Evolutionary conservation across 305 asterid genomes (phyloP).

Genomic region (Fraxinus albicans): DNA sequence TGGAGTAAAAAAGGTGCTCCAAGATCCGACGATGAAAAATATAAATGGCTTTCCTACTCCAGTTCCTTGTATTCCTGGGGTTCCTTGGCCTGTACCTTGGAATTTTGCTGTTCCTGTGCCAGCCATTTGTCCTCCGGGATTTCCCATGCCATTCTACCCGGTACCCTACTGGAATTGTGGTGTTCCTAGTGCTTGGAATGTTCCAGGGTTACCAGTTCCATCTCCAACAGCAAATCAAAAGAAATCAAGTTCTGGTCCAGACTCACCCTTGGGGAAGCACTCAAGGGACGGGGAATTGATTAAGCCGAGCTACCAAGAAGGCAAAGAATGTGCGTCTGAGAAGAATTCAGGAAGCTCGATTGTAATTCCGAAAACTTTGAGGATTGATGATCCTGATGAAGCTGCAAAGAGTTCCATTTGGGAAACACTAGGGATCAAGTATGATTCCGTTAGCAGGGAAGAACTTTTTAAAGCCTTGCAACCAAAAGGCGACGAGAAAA

Average conservation of each 20-base stretch:
- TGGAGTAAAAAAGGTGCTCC: constrained; percentile 29
- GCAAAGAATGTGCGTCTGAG: not conserved
- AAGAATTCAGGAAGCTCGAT: constrained; percentile 33
- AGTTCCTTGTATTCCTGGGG: constrained; percentile 49
- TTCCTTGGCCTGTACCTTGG: constrained; percentile 60
- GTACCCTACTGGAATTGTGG: constrained; percentile 63
- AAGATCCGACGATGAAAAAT: constrained; percentile 39
- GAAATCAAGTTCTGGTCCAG: constrained; percentile 25
- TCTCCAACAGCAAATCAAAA: constrained; percentile 32
- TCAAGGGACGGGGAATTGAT: constrained; percentile 52
- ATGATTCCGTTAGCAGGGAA: constrained; percentile 40
- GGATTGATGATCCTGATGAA: constrained; percentile 74
- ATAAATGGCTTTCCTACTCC: constrained; percentile 45
- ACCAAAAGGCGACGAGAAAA: constrained; percentile 43
- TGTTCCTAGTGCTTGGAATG: constrained; percentile 55
- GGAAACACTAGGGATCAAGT: constrained; percentile 67
- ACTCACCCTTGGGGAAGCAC: constrained; percentile 64
- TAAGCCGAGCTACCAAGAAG: constrained; percentile 26
- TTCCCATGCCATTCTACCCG: constrained; percentile 60
- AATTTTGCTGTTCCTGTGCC: constrained; percentile 51
- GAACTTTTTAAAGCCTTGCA: constrained; percentile 65
- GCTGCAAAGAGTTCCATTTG: constrained; percentile 81
- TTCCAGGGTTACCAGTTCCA: constrained; percentile 52
- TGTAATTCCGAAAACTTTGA: constrained; percentile 66
- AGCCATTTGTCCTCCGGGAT: constrained; percentile 49